These are phyloP conservation scores for Lipomyces yamadae DNA, from an alignment of 805 yeast genomes.

Conservation along the genomic window DNA sequence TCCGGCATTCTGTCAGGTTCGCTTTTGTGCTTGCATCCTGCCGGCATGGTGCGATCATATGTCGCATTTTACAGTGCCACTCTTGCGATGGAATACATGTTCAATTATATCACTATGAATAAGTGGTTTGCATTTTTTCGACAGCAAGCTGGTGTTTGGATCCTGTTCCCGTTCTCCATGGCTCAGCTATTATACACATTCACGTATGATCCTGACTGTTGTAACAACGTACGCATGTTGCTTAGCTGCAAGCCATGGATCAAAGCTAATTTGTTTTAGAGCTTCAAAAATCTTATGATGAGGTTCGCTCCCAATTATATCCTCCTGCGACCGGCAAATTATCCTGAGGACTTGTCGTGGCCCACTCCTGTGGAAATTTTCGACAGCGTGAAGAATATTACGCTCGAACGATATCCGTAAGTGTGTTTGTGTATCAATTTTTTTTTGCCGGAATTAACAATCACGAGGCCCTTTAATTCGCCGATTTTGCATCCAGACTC, in stretches of 20 bases:
- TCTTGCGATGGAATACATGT: slow-evolving; percentile 46
- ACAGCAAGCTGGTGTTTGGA: slow-evolving; percentile 49
- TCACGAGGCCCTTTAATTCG: slow-evolving; percentile 36
- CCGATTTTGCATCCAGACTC: slow-evolving; percentile 38
- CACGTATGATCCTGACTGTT: slow-evolving; percentile 45
- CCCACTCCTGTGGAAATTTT: slow-evolving; percentile 44
- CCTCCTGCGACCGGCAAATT: slow-evolving; percentile 43
- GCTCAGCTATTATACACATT: slow-evolving; percentile 48
- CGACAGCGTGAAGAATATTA: slow-evolving; percentile 43
- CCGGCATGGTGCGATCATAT: slow-evolving; percentile 38
- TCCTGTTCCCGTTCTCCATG: slow-evolving; percentile 49
- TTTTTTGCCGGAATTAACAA: neutral
- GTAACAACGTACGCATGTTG: slow-evolving; percentile 40
- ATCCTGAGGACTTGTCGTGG: slow-evolving; percentile 44
- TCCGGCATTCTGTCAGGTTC: slow-evolving; percentile 43
- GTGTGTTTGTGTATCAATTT: slow-evolving; percentile 36
- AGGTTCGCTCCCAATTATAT: slow-evolving; percentile 43
- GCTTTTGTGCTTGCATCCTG: slow-evolving; percentile 41
- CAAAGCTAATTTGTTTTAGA: slow-evolving; percentile 1
- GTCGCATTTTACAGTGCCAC: slow-evolving; percentile 45
- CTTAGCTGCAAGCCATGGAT: too few relatives aligned
- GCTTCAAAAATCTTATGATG: slow-evolving; percentile 43
- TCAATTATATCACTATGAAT: slow-evolving; percentile 46
- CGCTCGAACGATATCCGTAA: slow-evolving; percentile 44
- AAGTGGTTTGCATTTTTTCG: slow-evolving; percentile 45